Evolutionary conservation across 768 basidiomycete genomes (phyloP), one percentile per base, ranked within the genome.

Genomic region (Tricholoma matsutake): DNA sequence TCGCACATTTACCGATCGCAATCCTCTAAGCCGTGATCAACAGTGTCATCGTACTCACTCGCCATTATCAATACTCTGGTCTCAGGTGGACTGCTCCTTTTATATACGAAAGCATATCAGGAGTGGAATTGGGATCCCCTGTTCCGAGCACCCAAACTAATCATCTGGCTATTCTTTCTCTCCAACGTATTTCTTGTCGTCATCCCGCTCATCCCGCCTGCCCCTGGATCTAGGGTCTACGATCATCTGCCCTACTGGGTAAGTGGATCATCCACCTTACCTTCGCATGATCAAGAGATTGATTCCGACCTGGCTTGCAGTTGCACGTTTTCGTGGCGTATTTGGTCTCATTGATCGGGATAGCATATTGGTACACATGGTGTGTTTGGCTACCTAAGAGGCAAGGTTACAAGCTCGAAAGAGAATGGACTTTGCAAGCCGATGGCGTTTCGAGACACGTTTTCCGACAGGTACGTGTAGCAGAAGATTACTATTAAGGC

Each of bases 241-340:
- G 75, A 82, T 22, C 67, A 75, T 59, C 75, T 91, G 10, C 87
- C 88, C 4, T 91, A 91, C 65, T 90, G 85, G 79, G 89, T 89
- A 64, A 65, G 86, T 73, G 31, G 10, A 39, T 35, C 39, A 55
- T 51, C 13, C n/a, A 45, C 25, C 49, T 20, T 22, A 34, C 39
- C 34, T 18, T 14, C 25, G 25, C 5, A 18, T 18, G 1, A 22
- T 10, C 29, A 28, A 14, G 34, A 11, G 56, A 35, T 39, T 58
- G 29, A 34, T 43, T 43, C 56, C n/a, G 9, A 47, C 22, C 31
- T 25, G 13, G 10, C 22, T 29, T 54, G 4, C 35, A 87, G 84
- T 75, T 79, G 3, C 86, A 87, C 59, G 73, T 80, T 8, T 72
- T 77, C n/a, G 74, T 78, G 13, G 79, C 82, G 0, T 72, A 84